A percentile compares a stretch with the other conserved stretches of the same genome.
These are phyloP conservation scores for Salix viminalis DNA, from an alignment of 345 rosid genomes.

Conservation along the genomic window DNA sequence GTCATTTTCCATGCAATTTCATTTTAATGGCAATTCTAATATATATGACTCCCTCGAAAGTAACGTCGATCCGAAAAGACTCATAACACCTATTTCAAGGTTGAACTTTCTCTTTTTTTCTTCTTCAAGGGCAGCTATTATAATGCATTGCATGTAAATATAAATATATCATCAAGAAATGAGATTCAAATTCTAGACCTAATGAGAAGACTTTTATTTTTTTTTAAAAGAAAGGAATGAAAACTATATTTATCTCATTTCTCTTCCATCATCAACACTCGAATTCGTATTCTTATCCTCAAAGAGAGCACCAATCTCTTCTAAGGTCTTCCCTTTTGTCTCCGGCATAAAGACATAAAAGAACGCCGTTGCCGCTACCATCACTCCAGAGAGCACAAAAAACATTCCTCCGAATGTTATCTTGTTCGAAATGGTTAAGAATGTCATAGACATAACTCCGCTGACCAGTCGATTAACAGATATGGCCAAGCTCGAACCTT, in stretches of 20 bases:
- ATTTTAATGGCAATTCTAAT: no score
- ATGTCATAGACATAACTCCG: conserved; percentile 60
- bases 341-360: conserved; percentile 52
- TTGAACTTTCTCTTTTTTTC: no score
- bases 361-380: conserved; percentile 40
- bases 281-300: conserved; percentile 20
- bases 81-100: no score
- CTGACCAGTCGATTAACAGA: conserved; percentile 64
- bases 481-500: conserved; percentile 58
- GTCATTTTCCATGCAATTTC: no score
- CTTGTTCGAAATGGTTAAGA: conserved; percentile 36
- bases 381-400: conserved; percentile 45
- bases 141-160: no score
- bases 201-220: no score
- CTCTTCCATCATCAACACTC: background rate
- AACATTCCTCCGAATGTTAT: conserved; percentile 56
- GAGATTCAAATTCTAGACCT: no score
- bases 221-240: background rate
- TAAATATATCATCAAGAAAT: no score
- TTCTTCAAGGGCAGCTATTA: no score
- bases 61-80: no score
- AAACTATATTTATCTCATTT: conserved; percentile 7
- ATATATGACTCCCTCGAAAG: no score
- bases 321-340: conserved; percentile 59
- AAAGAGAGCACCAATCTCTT: conserved; percentile 53